Percentiles rank a stretch among this genome's conserved stretches.
phyloP scores from a whole-genome alignment of 768 basidiomycete genomes.

The Naematelia aurantialba region DNA sequence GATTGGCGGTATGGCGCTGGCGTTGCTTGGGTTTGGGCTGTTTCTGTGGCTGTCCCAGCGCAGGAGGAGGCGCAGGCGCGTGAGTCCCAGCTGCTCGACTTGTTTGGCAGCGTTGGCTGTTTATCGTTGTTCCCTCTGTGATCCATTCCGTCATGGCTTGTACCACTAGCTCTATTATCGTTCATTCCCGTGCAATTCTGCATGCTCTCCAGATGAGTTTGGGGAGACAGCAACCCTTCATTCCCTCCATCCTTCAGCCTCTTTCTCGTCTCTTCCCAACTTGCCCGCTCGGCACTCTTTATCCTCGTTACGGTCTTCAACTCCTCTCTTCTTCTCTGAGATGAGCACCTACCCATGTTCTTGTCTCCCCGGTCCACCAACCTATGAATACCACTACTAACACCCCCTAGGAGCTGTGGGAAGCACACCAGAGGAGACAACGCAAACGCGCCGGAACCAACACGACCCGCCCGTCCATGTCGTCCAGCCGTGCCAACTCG shows the following conservation, averaged over 20 bases:
- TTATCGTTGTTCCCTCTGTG: too few relatives aligned
- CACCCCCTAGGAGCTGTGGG: constrained; percentile 24
- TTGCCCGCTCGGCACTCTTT: not conserved
- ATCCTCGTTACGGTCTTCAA: not conserved
- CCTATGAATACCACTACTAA: too few relatives aligned
- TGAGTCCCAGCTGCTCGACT: too few relatives aligned
- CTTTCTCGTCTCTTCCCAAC: not conserved
- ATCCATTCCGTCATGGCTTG: not conserved
- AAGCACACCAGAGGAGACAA: constrained; percentile 20
- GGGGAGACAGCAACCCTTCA: too few relatives aligned
- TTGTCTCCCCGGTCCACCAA: not conserved
- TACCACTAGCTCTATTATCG: constrained; percentile 2
- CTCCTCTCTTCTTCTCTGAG: too few relatives aligned
- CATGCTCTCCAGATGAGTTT: too few relatives aligned
- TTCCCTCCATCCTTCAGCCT: not conserved
- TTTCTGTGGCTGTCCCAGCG: constrained; percentile 24
- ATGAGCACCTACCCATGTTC: not conserved
- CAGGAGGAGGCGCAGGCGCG: constrained; percentile 21
- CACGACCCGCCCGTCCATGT: constrained; percentile 17
- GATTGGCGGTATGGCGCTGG: constrained; percentile 39
- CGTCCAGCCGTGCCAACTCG: constrained; percentile 13
- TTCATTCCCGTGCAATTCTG: not conserved
- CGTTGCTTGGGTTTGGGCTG: constrained; percentile 20
- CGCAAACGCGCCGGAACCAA: constrained; percentile 15
- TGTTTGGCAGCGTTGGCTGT: not conserved